phyloP scores from a whole-genome alignment of 352 stramenopile species.

The Pythium dissotocum region DNA sequence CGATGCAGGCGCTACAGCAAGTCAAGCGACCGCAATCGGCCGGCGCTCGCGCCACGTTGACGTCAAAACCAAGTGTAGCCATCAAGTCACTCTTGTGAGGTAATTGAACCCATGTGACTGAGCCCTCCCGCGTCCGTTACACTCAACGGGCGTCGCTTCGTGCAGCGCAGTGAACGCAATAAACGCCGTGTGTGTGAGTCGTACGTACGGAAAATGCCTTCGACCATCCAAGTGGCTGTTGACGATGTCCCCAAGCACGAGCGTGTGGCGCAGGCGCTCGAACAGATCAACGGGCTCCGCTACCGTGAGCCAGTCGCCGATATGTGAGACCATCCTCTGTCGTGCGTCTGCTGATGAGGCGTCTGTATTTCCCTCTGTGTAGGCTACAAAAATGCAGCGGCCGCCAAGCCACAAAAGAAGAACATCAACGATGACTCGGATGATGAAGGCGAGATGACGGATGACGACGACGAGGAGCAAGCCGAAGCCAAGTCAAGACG shows the following conservation, averaged over 20 bases:
- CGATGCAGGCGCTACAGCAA: constrained; percentile 49
- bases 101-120: constrained; percentile 5
- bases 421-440: constrained; percentile 39
- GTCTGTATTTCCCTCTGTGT: not conserved
- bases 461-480: constrained; percentile 22
- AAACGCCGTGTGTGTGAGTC: not conserved
- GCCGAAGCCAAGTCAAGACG: constrained; percentile 19
- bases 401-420: constrained; percentile 26
- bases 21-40: constrained; percentile 56
- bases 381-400: constrained; percentile 49
- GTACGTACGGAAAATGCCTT: not conserved
- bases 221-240: constrained; percentile 18
- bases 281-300: constrained; percentile 68
- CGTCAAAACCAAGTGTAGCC: constrained; percentile 13
- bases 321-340: not conserved
- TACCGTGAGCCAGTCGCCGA: constrained; percentile 39
- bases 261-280: constrained; percentile 59
- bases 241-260: constrained; percentile 48
- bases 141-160: not conserved
- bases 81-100: constrained; percentile 27
- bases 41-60: constrained; percentile 5
- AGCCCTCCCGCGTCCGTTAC: not conserved
- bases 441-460: constrained; percentile 12
- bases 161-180: not conserved
- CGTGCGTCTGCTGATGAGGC: not conserved